Conservation (phyloP, 2,329 filamentous ascomycete species). For the Neofusicoccum kwambonambiense region DNA sequence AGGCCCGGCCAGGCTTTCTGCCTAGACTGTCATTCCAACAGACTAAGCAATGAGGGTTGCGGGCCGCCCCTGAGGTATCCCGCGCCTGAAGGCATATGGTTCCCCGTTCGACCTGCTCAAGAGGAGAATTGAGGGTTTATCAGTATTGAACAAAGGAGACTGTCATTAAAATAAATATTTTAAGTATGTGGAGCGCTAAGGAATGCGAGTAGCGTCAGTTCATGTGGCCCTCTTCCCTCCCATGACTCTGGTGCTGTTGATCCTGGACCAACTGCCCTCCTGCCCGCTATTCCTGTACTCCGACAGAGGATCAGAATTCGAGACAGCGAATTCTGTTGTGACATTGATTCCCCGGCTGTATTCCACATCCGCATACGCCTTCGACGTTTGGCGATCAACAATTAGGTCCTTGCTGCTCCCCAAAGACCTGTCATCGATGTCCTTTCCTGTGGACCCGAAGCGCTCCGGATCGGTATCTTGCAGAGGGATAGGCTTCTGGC, state of each 20-base stretch:
- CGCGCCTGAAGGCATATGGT: no score
- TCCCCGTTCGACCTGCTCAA: no score
- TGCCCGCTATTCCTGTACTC: neutral
- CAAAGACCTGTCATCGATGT: neutral
- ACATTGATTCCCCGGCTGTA: neutral
- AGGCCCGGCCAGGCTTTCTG: no score
- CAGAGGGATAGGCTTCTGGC: neutral
- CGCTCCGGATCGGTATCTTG: neutral
- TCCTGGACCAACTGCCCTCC: neutral
- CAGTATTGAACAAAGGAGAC: no score
- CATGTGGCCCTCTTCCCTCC: neutral
- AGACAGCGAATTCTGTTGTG: neutral
- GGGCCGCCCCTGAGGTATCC: no score
- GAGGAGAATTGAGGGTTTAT: no score
- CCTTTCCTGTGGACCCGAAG: neutral
- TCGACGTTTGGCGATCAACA: neutral
- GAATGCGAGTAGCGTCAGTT: no score
- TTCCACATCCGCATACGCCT: neutral
- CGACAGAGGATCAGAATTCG: neutral
- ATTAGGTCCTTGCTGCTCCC: conserved; percentile 5
- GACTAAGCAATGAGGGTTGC: no score
- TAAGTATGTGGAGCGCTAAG: no score
- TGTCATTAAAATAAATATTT: no score
- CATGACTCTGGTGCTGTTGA: neutral
- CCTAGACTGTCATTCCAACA: no score